phyloP scores from a whole-genome alignment of 1,139 yeast genomes.

The Zygosaccharomyces sapae region DNA sequence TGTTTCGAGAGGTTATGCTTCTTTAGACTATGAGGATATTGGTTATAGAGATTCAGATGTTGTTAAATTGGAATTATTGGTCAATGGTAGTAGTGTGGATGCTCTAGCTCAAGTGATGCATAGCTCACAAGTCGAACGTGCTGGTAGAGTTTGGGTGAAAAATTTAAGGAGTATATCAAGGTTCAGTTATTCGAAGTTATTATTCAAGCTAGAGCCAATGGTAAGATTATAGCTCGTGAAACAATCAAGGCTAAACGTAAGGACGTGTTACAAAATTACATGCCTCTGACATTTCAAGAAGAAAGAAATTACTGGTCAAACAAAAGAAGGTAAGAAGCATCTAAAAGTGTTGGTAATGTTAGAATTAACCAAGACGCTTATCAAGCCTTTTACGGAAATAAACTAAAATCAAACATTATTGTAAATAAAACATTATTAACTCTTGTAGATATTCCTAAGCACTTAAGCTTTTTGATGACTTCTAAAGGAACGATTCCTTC shows the following conservation, averaged over 20 bases:
- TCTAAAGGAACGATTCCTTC: conserved; percentile 59
- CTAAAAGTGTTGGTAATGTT: conserved; percentile 76
- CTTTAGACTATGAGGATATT: conserved; percentile 89
- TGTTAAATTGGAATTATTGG: conserved; percentile 81
- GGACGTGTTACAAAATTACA: conserved; percentile 87
- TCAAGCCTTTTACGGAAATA: conserved; percentile 55
- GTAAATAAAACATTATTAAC: conserved; percentile 1
- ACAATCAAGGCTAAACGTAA: conserved; percentile 90
- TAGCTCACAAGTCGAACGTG: conserved; percentile 62
- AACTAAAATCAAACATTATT: background rate
- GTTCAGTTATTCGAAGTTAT: conserved; percentile 89
- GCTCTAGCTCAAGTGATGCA: conserved; percentile 92
- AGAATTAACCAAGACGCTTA: conserved; percentile 79
- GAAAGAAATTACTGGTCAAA: conserved; percentile 79
- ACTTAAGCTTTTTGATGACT: conserved; percentile 39
- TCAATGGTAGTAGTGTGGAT: conserved; percentile 86
- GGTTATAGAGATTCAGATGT: conserved; percentile 80
- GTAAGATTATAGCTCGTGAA: conserved; percentile 81
- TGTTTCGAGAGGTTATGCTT: conserved; percentile 85
- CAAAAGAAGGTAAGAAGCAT: conserved; percentile 90
- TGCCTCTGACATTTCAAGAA: conserved; percentile 87
- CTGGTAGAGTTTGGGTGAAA: conserved; percentile 77
- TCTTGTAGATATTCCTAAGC: background rate
- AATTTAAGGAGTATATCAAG: conserved; percentile 72
- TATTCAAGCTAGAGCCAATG: conserved; percentile 82